Percentiles rank a stretch among this genome's conserved stretches.
Conservation (phyloP, 345 rosid species). For the Passiflora organensis region DNA sequence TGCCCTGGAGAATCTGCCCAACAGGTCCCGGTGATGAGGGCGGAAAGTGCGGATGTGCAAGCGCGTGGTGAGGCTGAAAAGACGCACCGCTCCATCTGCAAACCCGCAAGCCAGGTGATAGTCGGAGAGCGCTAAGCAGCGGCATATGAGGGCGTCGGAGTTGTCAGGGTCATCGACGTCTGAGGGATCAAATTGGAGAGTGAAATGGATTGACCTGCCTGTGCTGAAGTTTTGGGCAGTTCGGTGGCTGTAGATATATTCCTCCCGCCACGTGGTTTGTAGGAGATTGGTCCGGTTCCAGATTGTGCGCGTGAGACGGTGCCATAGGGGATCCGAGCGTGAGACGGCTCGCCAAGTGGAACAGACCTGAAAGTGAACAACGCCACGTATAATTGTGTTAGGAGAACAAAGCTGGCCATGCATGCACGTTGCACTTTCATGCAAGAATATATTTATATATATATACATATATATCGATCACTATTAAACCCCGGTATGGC, state of each 20-base stretch:
- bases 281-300: slow-evolving; percentile 50
- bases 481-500: slow-evolving; percentile 1
- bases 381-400: not conserved
- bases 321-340: slow-evolving; percentile 75
- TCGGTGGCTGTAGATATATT: slow-evolving; percentile 57
- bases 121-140: slow-evolving; percentile 76
- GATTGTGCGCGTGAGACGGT: slow-evolving; percentile 40
- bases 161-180: slow-evolving; percentile 41
- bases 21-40: slow-evolving; percentile 51
- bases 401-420: not conserved
- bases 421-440: slow-evolving; percentile 9
- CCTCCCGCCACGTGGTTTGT: slow-evolving; percentile 66
- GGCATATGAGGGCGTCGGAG: slow-evolving; percentile 60
- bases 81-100: slow-evolving; percentile 79
- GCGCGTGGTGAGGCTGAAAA: slow-evolving; percentile 53
- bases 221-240: slow-evolving; percentile 57
- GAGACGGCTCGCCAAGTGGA: slow-evolving; percentile 89
- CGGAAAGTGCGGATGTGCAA: slow-evolving; percentile 53
- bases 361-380: slow-evolving; percentile 48
- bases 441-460: not conserved
- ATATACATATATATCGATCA: not conserved
- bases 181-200: slow-evolving; percentile 54
- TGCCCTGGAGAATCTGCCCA: slow-evolving; percentile 69
- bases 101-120: slow-evolving; percentile 72
- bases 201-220: slow-evolving; percentile 30